Evolutionary conservation across 805 yeast genomes (phyloP), one percentile per base, ranked within the genome.

Genomic region (Starmera dryadoides): DNA sequence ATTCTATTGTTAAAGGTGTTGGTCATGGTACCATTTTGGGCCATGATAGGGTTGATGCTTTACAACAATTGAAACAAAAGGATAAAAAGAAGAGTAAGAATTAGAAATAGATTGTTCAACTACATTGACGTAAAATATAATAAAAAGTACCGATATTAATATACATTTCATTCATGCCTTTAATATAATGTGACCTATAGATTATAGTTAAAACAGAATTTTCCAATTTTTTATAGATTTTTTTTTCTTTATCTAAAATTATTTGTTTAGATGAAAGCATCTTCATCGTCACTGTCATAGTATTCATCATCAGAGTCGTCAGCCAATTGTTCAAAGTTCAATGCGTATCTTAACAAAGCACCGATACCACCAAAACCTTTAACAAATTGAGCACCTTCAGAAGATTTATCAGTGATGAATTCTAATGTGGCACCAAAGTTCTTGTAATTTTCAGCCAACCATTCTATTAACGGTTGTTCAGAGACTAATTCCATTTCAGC

Each of bases 291-390:
- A 55, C 77, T 83, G 47, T 81, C 84, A 63, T 79, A 88, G 63
- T 79, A 88, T 61, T 81, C 84, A 62, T 89, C 97, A 47, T 86
- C 95, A 43, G 80, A 72, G 41, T 86, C 97, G 39, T 87, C 95
- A 38, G 71, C 84, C 59, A 93, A 76, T 71, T 88, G 97, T 63
- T 93, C 98, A 56, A 93, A 93, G 70, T 93, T 93, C 53, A 93
- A 93, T 67, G 88, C 88, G 68, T 93, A 93, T 70, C 99, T 87
- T 62, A 93, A 71, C 53, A 93, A 62, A 42, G 96, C 97, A 63
- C 99, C 99, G 50, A 93, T 77, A 69, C 98, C 99, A 83, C 99
- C 99, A 59, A 93, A 93, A 43, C 99, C 99, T 54, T 80, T 82
- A 43, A 84, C 94, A 65, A 93, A 93, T 71, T 93, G 99, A 34